Base-by-base conservation (phyloP, 108 stramenopile species). In the Nitzschia inconspicua region DNA sequence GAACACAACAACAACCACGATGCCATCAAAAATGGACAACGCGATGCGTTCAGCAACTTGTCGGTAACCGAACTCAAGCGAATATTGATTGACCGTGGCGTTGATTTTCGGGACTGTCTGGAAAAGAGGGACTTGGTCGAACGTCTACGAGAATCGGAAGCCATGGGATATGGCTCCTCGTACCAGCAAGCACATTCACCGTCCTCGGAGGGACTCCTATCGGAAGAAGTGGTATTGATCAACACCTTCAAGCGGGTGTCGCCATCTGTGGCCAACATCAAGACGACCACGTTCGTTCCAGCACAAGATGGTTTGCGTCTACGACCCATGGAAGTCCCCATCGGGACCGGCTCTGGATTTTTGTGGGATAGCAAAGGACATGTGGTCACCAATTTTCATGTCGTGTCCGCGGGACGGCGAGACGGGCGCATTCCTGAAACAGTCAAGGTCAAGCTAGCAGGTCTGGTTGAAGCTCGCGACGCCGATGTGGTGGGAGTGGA, bases 301-400 rank as follows among this genome's bases (percentile, higher is more conserved):
- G n/a, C 24, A 16, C 35, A 31, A 34, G 27, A 67, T 1, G 64
- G 63, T 8, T 57, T 74, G 47, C 18, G 24, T 26, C 24, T 69
- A 6, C 40, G 32, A 7, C 59, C 48, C 22, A 40, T 53, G 59
- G 85, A 86, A 55, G 65, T 84, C 11, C 82, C 88, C 16, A 34
- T 48, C 0, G 88, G 88, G 16, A 70, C 81, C 3, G 88, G 88
- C 1, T 65, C 71, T 23, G 88, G 85, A 2, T 83, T 90, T 44
- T 63, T 88, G 1, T 88, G 86, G 86, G 83, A 86, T 60, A 44
- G 74, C 13, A 29, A 74, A 26, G 94, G 91, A 20, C 77, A 93
- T 73, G 66, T 95, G 31, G 82, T 95, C 26, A 93, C 94, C 34
- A 95, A 95, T 67, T 87, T 76, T 57, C 78, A 88, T 47, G 49